Conservation (phyloP, 495 filamentous ascomycete genomes). For the Hypoxylon fragiforme region DNA sequence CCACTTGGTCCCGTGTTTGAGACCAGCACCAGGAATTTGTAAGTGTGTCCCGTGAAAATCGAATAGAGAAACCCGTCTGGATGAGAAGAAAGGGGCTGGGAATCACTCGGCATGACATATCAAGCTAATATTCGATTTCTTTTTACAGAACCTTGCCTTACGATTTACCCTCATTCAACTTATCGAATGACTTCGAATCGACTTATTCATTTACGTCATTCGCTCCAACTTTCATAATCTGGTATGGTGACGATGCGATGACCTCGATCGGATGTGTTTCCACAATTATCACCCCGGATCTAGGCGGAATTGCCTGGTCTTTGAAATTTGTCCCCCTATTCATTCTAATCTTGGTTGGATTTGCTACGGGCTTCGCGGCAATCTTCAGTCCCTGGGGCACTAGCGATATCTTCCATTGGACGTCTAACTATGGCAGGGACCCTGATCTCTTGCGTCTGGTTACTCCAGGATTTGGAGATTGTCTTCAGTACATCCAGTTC, state of each 20-base stretch:
- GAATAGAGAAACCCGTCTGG: no score
- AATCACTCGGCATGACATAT: conserved; percentile 7
- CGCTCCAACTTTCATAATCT: conserved; percentile 66
- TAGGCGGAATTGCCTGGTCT: conserved; percentile 63
- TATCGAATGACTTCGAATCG: conserved; percentile 75
- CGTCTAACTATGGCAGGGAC: conserved; percentile 93
- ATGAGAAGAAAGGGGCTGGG: no score
- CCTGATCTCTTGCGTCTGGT: conserved; percentile 89
- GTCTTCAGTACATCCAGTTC: conserved; percentile 96
- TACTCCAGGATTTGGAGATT: conserved; percentile 95
- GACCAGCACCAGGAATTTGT: conserved; percentile 51
- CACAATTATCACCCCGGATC: conserved; percentile 77
- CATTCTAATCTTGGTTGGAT: conserved; percentile 75
- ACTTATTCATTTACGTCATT: conserved; percentile 85
- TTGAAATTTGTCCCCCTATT: conserved; percentile 79
- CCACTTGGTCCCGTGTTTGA: conserved; percentile 76
- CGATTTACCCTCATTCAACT: conserved; percentile 70
- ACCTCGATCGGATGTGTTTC: conserved; percentile 78
- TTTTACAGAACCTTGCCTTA: conserved; percentile 33
- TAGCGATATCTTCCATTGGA: conserved; percentile 86
- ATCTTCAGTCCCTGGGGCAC: conserved; percentile 95
- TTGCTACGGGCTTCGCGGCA: conserved; percentile 79
- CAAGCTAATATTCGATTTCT: background rate
- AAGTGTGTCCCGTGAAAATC: conserved; percentile 43
- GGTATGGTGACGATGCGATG: conserved; percentile 66